Conservation (phyloP, 371 early-diverging fungal species). For the Cokeromyces recurvatus region DNA sequence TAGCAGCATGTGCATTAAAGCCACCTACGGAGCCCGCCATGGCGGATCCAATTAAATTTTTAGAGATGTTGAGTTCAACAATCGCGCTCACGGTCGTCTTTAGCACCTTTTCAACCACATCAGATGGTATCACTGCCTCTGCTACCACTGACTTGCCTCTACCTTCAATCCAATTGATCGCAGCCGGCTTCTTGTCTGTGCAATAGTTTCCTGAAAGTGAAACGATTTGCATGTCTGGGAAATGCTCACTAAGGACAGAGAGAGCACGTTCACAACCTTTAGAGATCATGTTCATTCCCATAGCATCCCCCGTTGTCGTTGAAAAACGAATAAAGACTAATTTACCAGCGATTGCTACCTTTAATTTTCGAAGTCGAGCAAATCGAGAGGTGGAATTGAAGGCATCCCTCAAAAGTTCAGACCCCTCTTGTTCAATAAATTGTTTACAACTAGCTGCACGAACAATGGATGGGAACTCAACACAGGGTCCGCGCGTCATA, state of each 20-base stretch:
- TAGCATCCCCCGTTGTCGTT: constrained; percentile 95
- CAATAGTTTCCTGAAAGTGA: constrained; percentile 93
- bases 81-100: constrained; percentile 83
- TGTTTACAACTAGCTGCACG: constrained; percentile 68
- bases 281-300: constrained; percentile 99
- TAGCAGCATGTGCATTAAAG: constrained; percentile 96
- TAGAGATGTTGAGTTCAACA: constrained; percentile 78
- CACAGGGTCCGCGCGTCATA: constrained; percentile 94
- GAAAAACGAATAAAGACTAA: constrained; percentile 84
- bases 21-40: constrained; percentile 96
- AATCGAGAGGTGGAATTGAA: constrained; percentile 92
- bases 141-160: constrained; percentile 95
- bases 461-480: constrained; percentile 73
- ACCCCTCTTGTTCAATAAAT: constrained; percentile 75
- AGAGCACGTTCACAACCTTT: constrained; percentile 90
- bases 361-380: constrained; percentile 79
- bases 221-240: constrained; percentile 77
- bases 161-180: constrained; percentile 97
- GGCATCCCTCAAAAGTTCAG: constrained; percentile 57
- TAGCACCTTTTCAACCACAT: constrained; percentile 75
- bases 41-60: constrained; percentile 92
- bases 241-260: constrained; percentile 53
- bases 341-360: constrained; percentile 83
- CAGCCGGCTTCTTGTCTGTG: constrained; percentile 97
- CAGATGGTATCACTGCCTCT: constrained; percentile 81